Evolutionary conservation across 306 rosid species (phyloP).

Genomic region (Geum urbanum): DNA sequence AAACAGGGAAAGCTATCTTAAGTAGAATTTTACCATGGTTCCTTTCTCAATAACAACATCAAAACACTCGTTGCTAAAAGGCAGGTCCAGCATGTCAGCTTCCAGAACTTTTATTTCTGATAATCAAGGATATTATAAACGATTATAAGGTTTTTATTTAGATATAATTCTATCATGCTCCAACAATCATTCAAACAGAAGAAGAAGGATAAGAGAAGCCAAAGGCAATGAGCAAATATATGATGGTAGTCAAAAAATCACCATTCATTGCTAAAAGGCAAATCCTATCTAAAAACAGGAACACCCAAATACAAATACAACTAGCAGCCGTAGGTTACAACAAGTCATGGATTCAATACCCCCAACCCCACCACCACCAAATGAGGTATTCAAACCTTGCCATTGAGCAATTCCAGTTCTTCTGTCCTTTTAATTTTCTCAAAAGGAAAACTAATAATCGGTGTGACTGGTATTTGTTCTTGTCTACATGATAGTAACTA

Average conservation of each 20-base stretch:
- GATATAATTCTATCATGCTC: neutral
- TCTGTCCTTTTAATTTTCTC: neutral
- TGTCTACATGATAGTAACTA: too few relatives aligned
- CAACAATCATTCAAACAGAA: neutral
- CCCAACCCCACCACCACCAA: too few relatives aligned
- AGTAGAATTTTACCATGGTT: conserved; percentile 62
- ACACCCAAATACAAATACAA: neutral
- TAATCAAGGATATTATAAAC: conserved; percentile 20
- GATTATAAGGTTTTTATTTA: neutral
- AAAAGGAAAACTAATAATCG: neutral
- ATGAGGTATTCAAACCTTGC: too few relatives aligned
- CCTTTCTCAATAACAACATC: conserved; percentile 95
- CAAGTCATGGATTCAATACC: neutral
- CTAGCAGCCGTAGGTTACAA: neutral
- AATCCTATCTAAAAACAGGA: neutral
- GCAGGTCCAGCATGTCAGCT: conserved; percentile 95
- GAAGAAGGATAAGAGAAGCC: neutral
- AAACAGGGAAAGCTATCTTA: conserved; percentile 21
- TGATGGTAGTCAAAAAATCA: neutral
- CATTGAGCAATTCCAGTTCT: too few relatives aligned
- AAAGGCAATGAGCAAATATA: neutral
- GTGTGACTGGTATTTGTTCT: too few relatives aligned
- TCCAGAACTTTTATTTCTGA: conserved; percentile 84
- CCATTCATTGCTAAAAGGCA: neutral
- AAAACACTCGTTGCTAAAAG: conserved; percentile 70